These are phyloP conservation scores for Setaria viridis DNA, from an alignment of 202 grass and related monocot species.

Conservation along the genomic window DNA sequence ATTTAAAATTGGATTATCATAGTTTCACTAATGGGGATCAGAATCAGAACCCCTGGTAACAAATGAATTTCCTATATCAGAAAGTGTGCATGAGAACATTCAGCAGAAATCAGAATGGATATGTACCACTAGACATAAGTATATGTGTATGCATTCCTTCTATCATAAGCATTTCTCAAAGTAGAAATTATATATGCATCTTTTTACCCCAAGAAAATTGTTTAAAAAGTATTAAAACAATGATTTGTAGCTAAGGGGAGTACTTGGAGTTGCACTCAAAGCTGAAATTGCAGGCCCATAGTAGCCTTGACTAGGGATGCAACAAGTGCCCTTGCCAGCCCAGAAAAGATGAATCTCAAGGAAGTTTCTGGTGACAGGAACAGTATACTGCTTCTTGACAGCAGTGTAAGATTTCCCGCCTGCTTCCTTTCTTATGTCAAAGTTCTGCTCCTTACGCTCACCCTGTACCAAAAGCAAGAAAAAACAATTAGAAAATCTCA, in stretches of 20 bases:
- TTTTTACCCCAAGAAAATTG: background rate
- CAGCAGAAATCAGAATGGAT: background rate
- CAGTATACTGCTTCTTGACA: conserved; percentile 57
- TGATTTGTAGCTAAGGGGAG: conserved; percentile 16
- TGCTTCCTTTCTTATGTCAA: conserved; percentile 78
- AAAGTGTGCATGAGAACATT: conserved; percentile 2
- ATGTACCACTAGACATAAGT: background rate
- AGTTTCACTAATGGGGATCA: background rate
- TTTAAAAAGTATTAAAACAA: background rate
- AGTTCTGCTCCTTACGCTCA: conserved; percentile 64
- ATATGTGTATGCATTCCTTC: conserved; percentile 1
- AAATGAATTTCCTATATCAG: background rate
- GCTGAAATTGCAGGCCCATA: conserved; percentile 82
- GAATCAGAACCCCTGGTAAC: background rate
- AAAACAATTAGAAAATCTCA: too few relatives aligned
- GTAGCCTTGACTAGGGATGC: conserved; percentile 66
- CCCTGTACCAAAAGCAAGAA: conserved; percentile 53
- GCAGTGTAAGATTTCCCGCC: conserved; percentile 61
- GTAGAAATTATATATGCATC: background rate
- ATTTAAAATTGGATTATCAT: background rate
- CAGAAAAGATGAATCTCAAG: conserved; percentile 97
- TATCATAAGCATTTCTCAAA: background rate
- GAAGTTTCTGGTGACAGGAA: conserved; percentile 79
- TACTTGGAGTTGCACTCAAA: conserved; percentile 89
- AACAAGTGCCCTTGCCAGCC: conserved; percentile 94